Evolutionary conservation across 2,329 filamentous ascomycete genomes (phyloP).

Genomic region (Onygenales sp.): DNA sequence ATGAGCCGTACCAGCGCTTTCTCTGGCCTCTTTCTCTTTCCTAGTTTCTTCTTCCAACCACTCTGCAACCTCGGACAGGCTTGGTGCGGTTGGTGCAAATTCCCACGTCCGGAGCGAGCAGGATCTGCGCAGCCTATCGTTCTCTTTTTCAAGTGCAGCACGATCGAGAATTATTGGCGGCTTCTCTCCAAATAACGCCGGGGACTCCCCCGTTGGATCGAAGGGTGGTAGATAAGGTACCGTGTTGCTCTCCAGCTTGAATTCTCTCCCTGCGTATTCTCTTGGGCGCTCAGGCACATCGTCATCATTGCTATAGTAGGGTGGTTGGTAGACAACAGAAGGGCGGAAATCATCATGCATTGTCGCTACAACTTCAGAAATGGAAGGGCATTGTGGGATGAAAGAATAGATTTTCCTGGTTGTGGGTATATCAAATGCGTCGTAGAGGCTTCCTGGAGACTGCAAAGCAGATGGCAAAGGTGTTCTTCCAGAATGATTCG

Average conservation of each 20-base stretch:
- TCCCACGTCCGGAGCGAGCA: slow-evolving; percentile 69
- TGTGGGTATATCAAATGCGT: slow-evolving; percentile 21
- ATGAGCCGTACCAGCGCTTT: slow-evolving; percentile 4
- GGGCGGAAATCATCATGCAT: slow-evolving; percentile 51
- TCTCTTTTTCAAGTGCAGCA: slow-evolving; percentile 40
- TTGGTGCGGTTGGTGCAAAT: slow-evolving; percentile 61
- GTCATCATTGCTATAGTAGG: slow-evolving; percentile 72
- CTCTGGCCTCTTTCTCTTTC: slow-evolving; percentile 11
- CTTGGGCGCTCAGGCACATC: slow-evolving; percentile 69
- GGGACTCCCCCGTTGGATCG: slow-evolving; percentile 51
- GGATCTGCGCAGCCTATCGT: slow-evolving; percentile 43
- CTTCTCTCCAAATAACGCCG: slow-evolving; percentile 48
- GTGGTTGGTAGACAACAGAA: slow-evolving; percentile 69
- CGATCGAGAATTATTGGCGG: slow-evolving; percentile 40
- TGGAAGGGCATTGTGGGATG: slow-evolving; percentile 15
- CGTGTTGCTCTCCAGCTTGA: slow-evolving; percentile 64
- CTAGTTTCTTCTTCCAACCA: slow-evolving; percentile 51
- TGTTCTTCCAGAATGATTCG: neutral
- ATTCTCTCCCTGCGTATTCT: slow-evolving; percentile 83
- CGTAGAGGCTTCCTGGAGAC: slow-evolving; percentile 13
- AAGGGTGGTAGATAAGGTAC: slow-evolving; percentile 75
- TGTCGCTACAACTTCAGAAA: slow-evolving; percentile 44
- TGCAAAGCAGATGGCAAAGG: slow-evolving; percentile 13
- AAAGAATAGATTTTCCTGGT: slow-evolving; percentile 18
- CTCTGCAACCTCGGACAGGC: slow-evolving; percentile 54